Evolutionary conservation across 345 rosid genomes (phyloP).

Genomic region (Populus tremula): DNA sequence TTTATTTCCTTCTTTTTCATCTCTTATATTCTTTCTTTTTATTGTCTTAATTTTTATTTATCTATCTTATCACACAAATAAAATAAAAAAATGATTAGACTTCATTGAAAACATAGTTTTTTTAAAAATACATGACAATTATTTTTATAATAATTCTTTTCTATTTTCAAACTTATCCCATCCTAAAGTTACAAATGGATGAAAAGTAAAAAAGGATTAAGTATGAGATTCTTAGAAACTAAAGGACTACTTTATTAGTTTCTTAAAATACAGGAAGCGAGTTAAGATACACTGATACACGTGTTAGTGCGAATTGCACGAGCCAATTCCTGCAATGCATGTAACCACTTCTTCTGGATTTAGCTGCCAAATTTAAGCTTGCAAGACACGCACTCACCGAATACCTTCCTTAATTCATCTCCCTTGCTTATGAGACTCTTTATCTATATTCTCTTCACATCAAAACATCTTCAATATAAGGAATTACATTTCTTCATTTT

Average conservation of each 20-base stretch:
- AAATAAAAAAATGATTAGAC: no score
- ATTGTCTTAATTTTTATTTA: no score
- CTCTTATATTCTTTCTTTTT: no score
- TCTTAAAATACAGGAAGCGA: no score
- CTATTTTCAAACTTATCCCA: no score
- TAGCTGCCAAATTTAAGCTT: constrained; percentile 4
- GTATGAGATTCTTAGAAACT: background rate
- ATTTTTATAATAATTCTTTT: background rate
- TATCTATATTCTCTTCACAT: background rate
- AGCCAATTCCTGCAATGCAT: constrained; percentile 26
- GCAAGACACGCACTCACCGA: background rate
- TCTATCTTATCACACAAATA: no score
- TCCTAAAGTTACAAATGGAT: no score
- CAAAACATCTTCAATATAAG: background rate
- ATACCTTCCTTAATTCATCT: no score
- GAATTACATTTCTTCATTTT: background rate
- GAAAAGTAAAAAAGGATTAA: background rate
- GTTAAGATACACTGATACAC: background rate
- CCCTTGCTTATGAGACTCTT: background rate
- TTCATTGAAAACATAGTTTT: no score
- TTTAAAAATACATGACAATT: background rate
- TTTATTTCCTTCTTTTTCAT: no score
- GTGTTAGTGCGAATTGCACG: background rate
- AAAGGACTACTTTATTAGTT: no score
- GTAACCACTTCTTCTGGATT: constrained; percentile 21